phyloP scores from a whole-genome alignment of 2,329 filamentous ascomycete genomes.

The Coniosporium tulheliwenetii region DNA sequence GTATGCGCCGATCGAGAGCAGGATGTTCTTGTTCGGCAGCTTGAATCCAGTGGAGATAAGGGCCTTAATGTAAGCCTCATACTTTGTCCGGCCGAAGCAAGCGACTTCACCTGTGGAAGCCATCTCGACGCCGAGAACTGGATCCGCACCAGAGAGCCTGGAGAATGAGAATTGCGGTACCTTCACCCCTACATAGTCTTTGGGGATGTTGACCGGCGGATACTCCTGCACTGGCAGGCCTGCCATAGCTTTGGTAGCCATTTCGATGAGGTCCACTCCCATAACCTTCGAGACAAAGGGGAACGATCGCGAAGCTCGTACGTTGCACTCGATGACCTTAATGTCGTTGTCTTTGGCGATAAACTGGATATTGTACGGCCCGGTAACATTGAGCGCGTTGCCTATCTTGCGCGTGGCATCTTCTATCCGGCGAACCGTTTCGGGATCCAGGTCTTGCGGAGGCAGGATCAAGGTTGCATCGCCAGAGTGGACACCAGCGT shows the following conservation, averaged over 20 bases:
- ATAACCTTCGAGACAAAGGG: slow-evolving; percentile 98
- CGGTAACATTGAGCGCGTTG: slow-evolving; percentile 84
- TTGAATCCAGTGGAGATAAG: slow-evolving; percentile 92
- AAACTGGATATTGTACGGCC: slow-evolving; percentile 98
- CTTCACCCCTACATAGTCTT: slow-evolving; percentile 87
- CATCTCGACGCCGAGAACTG: slow-evolving; percentile 96
- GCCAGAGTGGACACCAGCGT: slow-evolving; percentile 95
- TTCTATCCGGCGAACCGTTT: slow-evolving; percentile 81
- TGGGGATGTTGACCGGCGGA: slow-evolving; percentile 57
- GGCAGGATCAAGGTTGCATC: slow-evolving; percentile 92
- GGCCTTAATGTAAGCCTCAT: slow-evolving; percentile 94
- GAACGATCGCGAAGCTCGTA: slow-evolving; percentile 88
- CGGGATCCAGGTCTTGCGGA: slow-evolving; percentile 78
- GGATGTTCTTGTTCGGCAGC: slow-evolving; percentile 85
- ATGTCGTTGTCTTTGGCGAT: slow-evolving; percentile 99
- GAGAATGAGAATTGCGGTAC: slow-evolving; percentile 99
- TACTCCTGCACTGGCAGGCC: slow-evolving; percentile 70
- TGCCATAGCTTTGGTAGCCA: slow-evolving; percentile 96
- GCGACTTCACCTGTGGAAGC: slow-evolving; percentile 97
- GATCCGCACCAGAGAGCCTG: slow-evolving; percentile 85
- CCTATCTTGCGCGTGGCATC: slow-evolving; percentile 94
- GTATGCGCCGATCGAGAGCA: slow-evolving; percentile 90
- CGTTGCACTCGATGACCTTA: slow-evolving; percentile 99
- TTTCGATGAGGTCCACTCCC: slow-evolving; percentile 93
- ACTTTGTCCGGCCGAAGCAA: slow-evolving; percentile 89